phyloP scores from a whole-genome alignment of 768 basidiomycete species.

The Mycena epipterygia region DNA sequence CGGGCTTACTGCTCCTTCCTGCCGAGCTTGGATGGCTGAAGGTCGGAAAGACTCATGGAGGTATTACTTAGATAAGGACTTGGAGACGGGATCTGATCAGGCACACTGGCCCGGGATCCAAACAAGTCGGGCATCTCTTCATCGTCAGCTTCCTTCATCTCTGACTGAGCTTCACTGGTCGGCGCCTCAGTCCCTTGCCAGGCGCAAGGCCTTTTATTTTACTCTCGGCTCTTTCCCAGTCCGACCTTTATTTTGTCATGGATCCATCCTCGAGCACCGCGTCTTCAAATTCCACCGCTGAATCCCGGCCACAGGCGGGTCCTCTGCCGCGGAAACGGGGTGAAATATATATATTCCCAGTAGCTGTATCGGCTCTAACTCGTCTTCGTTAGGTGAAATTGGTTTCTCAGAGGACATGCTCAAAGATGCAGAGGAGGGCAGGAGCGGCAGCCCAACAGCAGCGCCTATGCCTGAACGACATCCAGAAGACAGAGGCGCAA shows the following conservation, averaged over 20 bases:
- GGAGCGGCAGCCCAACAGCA: conserved; percentile 37
- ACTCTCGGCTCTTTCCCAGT: conserved; percentile 38
- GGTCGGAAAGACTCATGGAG: conserved; percentile 56
- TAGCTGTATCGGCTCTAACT: no score
- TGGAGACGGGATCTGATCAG: not conserved
- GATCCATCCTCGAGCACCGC: conserved; percentile 29
- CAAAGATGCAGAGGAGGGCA: conserved; percentile 37
- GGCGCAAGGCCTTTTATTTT: conserved; percentile 54
- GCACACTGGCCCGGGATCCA: not conserved
- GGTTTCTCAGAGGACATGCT: conserved; percentile 63
- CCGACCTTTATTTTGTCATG: conserved; percentile 30
- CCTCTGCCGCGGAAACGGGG: conserved; percentile 75
- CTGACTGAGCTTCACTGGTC: conserved; percentile 28
- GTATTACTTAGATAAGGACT: not conserved
- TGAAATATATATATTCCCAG: no score
- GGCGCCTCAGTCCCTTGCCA: conserved; percentile 51
- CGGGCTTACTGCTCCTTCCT: conserved; percentile 80
- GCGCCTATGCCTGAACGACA: conserved; percentile 61
- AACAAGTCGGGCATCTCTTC: conserved; percentile 10
- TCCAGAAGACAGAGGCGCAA: conserved; percentile 59
- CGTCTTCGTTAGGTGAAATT: no score
- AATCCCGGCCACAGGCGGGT: conserved; percentile 64
- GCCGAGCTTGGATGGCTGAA: conserved; percentile 81
- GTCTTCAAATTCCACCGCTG: conserved; percentile 33
- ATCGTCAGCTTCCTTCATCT: conserved; percentile 5